phyloP scores from a whole-genome alignment of 495 filamentous ascomycete species.

The Rusavskia elegans region DNA sequence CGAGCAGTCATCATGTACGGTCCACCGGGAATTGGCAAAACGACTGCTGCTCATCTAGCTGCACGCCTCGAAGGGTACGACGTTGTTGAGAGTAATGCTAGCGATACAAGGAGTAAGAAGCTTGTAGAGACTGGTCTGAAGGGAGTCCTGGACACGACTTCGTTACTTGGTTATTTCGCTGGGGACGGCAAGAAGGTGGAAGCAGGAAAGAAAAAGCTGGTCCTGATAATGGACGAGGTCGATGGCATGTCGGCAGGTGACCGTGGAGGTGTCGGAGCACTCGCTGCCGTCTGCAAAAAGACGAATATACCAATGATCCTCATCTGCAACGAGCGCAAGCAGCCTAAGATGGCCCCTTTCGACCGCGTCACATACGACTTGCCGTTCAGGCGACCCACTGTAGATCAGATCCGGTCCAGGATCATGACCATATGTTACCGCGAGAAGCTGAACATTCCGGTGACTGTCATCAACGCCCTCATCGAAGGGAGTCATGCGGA shows the following conservation, averaged over 20 bases:
- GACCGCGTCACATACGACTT: conserved; percentile 70
- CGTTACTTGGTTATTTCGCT: conserved; percentile 84
- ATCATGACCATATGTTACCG: conserved; percentile 90
- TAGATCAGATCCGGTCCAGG: conserved; percentile 72
- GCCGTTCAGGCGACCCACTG: conserved; percentile 75
- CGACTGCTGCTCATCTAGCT: conserved; percentile 86
- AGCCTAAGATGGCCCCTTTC: conserved; percentile 97
- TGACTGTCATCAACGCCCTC: conserved; percentile 77
- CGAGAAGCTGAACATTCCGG: conserved; percentile 73
- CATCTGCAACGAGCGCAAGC: conserved; percentile 87
- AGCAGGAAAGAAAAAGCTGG: conserved; percentile 69
- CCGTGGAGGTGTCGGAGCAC: conserved; percentile 83
- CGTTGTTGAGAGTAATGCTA: conserved; percentile 86
- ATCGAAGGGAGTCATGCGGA: conserved; percentile 91
- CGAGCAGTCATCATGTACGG: conserved; percentile 87
- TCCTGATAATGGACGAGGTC: conserved; percentile 97
- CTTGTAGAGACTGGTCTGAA: conserved; percentile 73
- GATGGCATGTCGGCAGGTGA: conserved; percentile 98
- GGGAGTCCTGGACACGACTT: conserved; percentile 86
- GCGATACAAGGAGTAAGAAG: conserved; percentile 95
- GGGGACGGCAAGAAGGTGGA: conserved; percentile 68
- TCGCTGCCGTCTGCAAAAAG: conserved; percentile 89
- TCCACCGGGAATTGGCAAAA: conserved; percentile 94
- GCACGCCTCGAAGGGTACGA: conserved; percentile 90
- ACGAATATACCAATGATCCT: conserved; percentile 88